Evolutionary conservation across 2,329 filamentous ascomycete genomes (phyloP).

Genomic region (Arthrobotrys sphaeroides): DNA sequence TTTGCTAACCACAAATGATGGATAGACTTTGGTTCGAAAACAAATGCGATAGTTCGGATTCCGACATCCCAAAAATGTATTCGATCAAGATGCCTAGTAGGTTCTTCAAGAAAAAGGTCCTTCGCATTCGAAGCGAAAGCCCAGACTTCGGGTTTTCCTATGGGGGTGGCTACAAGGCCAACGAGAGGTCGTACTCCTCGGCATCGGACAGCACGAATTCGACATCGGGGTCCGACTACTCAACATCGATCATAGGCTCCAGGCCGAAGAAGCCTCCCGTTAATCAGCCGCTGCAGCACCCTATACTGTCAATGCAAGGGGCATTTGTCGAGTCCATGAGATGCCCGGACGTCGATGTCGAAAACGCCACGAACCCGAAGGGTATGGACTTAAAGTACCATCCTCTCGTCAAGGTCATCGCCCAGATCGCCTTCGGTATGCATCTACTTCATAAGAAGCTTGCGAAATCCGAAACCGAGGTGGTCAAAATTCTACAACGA

Average conservation of each 20-base stretch:
- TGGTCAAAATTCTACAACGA: slow-evolving; percentile 85
- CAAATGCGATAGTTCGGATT: slow-evolving; percentile 29
- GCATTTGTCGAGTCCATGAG: slow-evolving; percentile 82
- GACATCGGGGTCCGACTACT: slow-evolving; percentile 27
- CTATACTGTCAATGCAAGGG: slow-evolving; percentile 78
- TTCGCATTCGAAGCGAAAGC: slow-evolving; percentile 42
- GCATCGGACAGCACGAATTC: slow-evolving; percentile 51
- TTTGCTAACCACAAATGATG: slow-evolving; percentile 19
- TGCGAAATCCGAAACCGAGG: slow-evolving; percentile 87
- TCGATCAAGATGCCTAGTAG: slow-evolving; percentile 41
- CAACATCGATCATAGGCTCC: background rate
- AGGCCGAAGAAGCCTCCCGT: background rate
- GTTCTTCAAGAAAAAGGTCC: slow-evolving; percentile 48
- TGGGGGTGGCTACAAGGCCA: slow-evolving; percentile 34
- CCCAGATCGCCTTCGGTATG: slow-evolving; percentile 92
- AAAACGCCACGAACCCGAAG: slow-evolving; percentile 79
- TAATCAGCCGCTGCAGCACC: slow-evolving; percentile 68
- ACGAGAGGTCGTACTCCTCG: slow-evolving; percentile 47
- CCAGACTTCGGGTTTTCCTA: slow-evolving; percentile 47
- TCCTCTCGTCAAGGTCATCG: slow-evolving; percentile 86
- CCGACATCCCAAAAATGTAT: slow-evolving; percentile 22
- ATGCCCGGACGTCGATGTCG: slow-evolving; percentile 72
- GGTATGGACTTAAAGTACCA: slow-evolving; percentile 80
- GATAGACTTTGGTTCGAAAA: slow-evolving; percentile 1
- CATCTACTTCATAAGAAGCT: slow-evolving; percentile 84